Evolutionary conservation across 257 asterid genomes (phyloP), one percentile per base, ranked within the genome.

Genomic region (Lavandula angustifolia): DNA sequence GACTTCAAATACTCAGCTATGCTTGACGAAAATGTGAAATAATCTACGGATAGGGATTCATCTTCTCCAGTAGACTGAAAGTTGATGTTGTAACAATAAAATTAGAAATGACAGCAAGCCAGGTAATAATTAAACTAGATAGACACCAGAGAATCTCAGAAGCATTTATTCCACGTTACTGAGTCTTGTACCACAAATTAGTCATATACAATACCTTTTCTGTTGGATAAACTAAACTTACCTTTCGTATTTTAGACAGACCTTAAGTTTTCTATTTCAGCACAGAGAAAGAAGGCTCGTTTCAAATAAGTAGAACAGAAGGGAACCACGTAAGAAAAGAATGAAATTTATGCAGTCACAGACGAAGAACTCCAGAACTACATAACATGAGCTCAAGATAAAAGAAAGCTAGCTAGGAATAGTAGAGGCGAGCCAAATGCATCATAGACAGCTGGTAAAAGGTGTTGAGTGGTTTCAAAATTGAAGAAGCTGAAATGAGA

Each of bases 11-110:
- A 75, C 73, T 87, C 95, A 40, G 97, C 95, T 66, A 94, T 90
- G 80, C 96, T 90, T 51, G 99, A 76, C 22, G 99, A 94, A 79
- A 87, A 90, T 33, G 89, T 84, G 79, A 87, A 94, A 75, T 79
- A 85, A 75, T 86, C 96, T 34, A 87, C 85, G 51, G 70, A 81
- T 18, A 88, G 29, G 17, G 78, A 81, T 47, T 81, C 94, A 61
- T 76, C 78, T 66, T 79, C 95, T 79, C 84, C 94, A n/a, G 75
- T 17, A 17, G 86, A 78, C 96, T 94, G 86, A 62, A 75, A 70
- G 62, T 49, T 8, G 47, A 63, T 10, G 29, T 7, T 50, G 27
- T 27, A 34, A 41, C 3, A 42, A 12, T 17, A 72, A 10, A 32
- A 64, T 54, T 18, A 54, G 29, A 63, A 34, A 72, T 11, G 44